phyloP scores from a whole-genome alignment of 768 basidiomycete genomes.

The Calocybe cyanea region DNA sequence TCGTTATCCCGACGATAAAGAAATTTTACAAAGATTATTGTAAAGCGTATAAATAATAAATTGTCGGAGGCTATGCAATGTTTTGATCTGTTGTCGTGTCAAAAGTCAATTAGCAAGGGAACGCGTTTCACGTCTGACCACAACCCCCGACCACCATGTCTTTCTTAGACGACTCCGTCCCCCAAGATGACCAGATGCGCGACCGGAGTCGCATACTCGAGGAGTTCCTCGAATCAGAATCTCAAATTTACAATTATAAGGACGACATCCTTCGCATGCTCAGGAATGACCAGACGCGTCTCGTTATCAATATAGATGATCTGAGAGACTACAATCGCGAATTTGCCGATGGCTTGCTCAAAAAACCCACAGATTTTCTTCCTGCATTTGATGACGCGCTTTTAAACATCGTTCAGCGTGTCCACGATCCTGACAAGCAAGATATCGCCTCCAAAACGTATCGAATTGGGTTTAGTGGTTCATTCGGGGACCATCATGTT shows the following conservation, averaged over 20 bases:
- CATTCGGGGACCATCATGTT: conserved; percentile 97
- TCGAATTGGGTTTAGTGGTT: conserved; percentile 89
- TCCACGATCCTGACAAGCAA: conserved; percentile 79
- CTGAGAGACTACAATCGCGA: conserved; percentile 89
- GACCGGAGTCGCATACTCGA: conserved; percentile 79
- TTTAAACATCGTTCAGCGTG: conserved; percentile 62
- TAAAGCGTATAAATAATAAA: too few relatives aligned
- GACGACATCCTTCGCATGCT: conserved; percentile 84
- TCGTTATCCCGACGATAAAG: too few relatives aligned
- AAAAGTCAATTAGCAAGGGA: background rate
- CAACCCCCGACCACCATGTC: conserved; percentile 29
- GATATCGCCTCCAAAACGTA: conserved; percentile 76
- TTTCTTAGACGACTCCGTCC: conserved; percentile 52
- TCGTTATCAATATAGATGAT: conserved; percentile 95
- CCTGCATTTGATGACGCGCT: conserved; percentile 90
- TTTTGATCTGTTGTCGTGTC: conserved; percentile 13
- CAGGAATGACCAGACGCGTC: conserved; percentile 75
- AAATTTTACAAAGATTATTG: too few relatives aligned
- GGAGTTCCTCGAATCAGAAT: conserved; percentile 74
- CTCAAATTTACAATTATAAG: conserved; percentile 72
- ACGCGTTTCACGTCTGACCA: background rate
- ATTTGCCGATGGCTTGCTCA: conserved; percentile 83
- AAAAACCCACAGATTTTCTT: conserved; percentile 81
- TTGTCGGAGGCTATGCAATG: too few relatives aligned
- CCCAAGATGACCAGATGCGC: conserved; percentile 67